Base-by-base conservation (phyloP, 2,329 filamentous ascomycete species). In the Aspergillus sclerotialis region DNA sequence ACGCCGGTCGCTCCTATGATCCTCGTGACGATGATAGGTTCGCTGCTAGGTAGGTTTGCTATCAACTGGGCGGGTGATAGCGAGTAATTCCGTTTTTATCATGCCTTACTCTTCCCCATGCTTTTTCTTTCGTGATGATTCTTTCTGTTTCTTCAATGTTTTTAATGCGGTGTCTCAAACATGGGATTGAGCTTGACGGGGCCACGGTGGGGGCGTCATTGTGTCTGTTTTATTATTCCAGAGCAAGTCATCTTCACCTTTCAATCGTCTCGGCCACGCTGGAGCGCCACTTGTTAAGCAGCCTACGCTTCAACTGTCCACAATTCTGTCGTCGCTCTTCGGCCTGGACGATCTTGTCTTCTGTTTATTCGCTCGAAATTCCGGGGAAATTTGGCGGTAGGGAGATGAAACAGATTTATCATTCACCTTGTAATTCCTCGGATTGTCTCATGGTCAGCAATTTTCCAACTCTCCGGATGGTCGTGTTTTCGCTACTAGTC, bases 371-470 rank as follows among this genome's bases (percentile, higher is more conserved):
- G 51, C 55, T 54, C 56, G 48, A 54, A 52, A 56, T 45, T 54
- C 48, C 54, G 56, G 56, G 49, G 51, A 57, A 50, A 49, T 55
- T 48, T 63, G 58, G 61, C 61, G 59, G 57, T 60, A 61, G 56
- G 58, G 53, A 56, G 53, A 57, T 45, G 51, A 49, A 55, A 52
- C 52, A 57, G 36, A 43, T 48, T 46, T 46, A 50, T 48, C 48
- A 52, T 49, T 56, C 56, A 59, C 61, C 58, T 61, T 65, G 61
- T 65, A 65, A 63, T 64, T 61, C 58, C 54, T 53, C 55, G 53
- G 60, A 56, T 59, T 63, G 45, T 64, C 57, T 61, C 52, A 56
- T 63, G 58, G 46, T 58, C 61, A 64, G 56, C 60, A 63, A 54
- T 60, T 37, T 53, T 58, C 45, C 49, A 56, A 50, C 53, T 50